Evolutionary conservation across 2,329 filamentous ascomycete species (phyloP).

Genomic region (Mycosphaerella sp.): DNA sequence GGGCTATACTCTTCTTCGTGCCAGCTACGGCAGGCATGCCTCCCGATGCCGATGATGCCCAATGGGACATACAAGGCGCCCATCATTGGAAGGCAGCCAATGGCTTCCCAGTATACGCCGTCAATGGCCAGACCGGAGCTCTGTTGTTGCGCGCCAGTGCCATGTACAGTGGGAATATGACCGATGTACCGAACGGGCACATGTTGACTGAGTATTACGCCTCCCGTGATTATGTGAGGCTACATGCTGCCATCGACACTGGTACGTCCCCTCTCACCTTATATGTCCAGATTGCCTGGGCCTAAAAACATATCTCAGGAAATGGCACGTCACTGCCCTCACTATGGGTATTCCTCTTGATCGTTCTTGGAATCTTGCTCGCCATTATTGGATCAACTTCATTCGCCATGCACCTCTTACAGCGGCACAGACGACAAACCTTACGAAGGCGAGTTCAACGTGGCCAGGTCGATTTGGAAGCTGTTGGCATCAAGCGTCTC

Average conservation of each 20-base stretch:
- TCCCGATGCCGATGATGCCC: conserved; percentile 56
- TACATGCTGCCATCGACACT: conserved; percentile 48
- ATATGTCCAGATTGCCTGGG: neutral
- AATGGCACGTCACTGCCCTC: conserved; percentile 50
- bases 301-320: conserved; percentile 10
- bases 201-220: conserved; percentile 37
- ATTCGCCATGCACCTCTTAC: conserved; percentile 68
- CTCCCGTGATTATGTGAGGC: conserved; percentile 42
- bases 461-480: conserved; percentile 81
- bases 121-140: conserved; percentile 61
- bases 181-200: conserved; percentile 39
- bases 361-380: conserved; percentile 65
- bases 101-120: conserved; percentile 74
- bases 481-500: conserved; percentile 74
- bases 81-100: conserved; percentile 66
- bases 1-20: conserved; percentile 53
- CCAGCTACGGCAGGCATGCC: conserved; percentile 51
- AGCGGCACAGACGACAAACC: conserved; percentile 61
- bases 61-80: conserved; percentile 66
- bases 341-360: conserved; percentile 71
- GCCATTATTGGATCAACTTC: conserved; percentile 62
- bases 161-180: conserved; percentile 71
- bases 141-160: conserved; percentile 66
- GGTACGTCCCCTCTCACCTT: conserved; percentile 32
- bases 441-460: conserved; percentile 64